These are phyloP conservation scores for Rhodotorula diobovata DNA, from an alignment of 768 basidiomycete genomes.

Conservation along the genomic window DNA sequence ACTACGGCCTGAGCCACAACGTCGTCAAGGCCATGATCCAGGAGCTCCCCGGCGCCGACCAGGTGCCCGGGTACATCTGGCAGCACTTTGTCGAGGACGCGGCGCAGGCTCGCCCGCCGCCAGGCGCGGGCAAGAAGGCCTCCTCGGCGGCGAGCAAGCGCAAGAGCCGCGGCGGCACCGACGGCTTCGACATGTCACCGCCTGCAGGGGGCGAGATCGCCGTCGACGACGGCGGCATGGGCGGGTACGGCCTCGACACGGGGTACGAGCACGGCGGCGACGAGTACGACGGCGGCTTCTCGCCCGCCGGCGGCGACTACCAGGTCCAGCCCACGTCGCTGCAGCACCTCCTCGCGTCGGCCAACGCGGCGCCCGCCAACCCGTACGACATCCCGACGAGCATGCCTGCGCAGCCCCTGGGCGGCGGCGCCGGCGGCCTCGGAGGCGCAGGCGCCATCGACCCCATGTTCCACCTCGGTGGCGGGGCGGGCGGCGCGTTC, in stretches of 20 bases:
- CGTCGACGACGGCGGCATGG: neutral
- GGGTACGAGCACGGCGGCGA: neutral
- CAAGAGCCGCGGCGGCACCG: conserved; percentile 3
- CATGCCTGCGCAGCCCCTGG: neutral
- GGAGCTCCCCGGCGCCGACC: conserved; percentile 67
- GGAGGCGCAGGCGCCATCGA: neutral
- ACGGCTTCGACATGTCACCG: neutral
- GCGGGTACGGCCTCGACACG: conserved; percentile 3
- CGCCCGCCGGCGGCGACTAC: conserved; percentile 1
- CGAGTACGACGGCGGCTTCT: neutral
- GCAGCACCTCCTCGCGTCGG: conserved; percentile 15
- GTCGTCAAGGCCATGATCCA: conserved; percentile 88
- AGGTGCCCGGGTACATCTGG: conserved; percentile 76
- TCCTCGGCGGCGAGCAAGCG: neutral
- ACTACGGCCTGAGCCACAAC: conserved; percentile 80
- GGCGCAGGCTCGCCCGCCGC: neutral
- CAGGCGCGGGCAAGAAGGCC: neutral
- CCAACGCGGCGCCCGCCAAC: neutral
- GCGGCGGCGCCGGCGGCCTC: neutral
- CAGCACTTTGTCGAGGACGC: conserved; percentile 69
- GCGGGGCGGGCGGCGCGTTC: neutral
- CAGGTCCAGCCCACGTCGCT: conserved; percentile 1
- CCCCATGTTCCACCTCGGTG: neutral
- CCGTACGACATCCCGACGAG: conserved; percentile 22
- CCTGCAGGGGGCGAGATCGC: neutral